These are phyloP conservation scores for Casaregolazyma lundiana DNA, from an alignment of 1,139 yeast species.

Conservation along the genomic window DNA sequence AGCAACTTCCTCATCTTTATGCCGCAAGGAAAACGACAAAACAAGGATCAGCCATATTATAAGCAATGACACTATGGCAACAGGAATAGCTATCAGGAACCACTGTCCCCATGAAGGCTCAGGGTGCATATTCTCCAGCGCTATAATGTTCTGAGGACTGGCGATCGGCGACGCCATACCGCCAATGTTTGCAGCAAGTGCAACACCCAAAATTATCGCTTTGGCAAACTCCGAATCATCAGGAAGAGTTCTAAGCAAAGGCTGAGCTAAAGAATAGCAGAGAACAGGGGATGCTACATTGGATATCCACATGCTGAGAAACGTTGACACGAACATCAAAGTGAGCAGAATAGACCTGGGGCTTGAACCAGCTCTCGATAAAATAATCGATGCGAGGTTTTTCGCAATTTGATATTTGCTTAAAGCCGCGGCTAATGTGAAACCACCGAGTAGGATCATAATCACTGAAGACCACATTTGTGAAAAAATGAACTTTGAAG, in stretches of 20 bases:
- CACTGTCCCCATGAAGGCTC: slow-evolving; percentile 93
- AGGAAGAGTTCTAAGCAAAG: slow-evolving; percentile 76
- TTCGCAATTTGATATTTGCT: slow-evolving; percentile 89
- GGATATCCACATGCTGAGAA: slow-evolving; percentile 92
- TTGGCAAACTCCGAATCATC: slow-evolving; percentile 73
- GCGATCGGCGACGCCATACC: slow-evolving; percentile 98
- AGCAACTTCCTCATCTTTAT: slow-evolving; percentile 14
- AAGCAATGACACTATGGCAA: slow-evolving; percentile 56
- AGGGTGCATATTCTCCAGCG: slow-evolving; percentile 81
- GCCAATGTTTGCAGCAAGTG: slow-evolving; percentile 85
- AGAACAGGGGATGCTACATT: slow-evolving; percentile 96
- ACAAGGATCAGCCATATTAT: slow-evolving; percentile 69
- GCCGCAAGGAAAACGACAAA: slow-evolving; percentile 52
- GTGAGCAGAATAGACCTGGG: slow-evolving; percentile 73
- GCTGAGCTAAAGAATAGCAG: slow-evolving; percentile 85
- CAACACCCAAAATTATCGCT: slow-evolving; percentile 83
- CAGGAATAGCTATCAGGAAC: slow-evolving; percentile 85
- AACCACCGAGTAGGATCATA: slow-evolving; percentile 84
- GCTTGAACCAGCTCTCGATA: slow-evolving; percentile 78
- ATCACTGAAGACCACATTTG: slow-evolving; percentile 96
- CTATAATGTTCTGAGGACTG: slow-evolving; percentile 90
- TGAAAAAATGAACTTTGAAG: slow-evolving; percentile 72
- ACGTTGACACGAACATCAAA: slow-evolving; percentile 78
- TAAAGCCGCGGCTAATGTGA: slow-evolving; percentile 88
- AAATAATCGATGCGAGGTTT: slow-evolving; percentile 71